phyloP scores from a whole-genome alignment of 2,329 filamentous ascomycete species.

The Cordyceps farinosa region DNA sequence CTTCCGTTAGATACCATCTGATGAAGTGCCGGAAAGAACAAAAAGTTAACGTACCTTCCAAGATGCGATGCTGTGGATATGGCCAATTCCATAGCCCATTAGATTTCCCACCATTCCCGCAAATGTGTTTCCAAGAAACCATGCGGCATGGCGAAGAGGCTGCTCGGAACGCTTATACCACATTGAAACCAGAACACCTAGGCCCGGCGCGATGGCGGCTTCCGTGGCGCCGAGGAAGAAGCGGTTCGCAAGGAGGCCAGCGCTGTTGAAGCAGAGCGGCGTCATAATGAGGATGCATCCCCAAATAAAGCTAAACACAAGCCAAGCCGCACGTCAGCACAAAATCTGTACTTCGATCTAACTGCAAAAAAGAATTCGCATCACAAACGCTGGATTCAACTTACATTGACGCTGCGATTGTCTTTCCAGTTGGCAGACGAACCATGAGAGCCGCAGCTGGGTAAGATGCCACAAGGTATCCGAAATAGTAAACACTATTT shows the following conservation, averaged over 20 bases:
- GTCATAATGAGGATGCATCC: conserved; percentile 42
- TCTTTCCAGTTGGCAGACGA: conserved; percentile 28
- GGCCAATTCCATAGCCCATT: conserved; percentile 27
- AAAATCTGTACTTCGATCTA: too few relatives aligned
- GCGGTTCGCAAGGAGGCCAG: conserved; percentile 29
- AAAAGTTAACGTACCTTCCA: conserved; percentile 12
- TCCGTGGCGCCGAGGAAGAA: conserved; percentile 34
- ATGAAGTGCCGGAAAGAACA: background rate
- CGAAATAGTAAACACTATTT: conserved; percentile 49
- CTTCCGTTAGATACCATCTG: background rate
- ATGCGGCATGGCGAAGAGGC: conserved; percentile 27
- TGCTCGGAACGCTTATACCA: conserved; percentile 34
- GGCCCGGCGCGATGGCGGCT: conserved; percentile 30
- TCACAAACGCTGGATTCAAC: background rate
- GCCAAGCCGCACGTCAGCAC: background rate
- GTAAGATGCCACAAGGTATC: conserved; percentile 40
- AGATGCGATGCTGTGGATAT: conserved; percentile 17
- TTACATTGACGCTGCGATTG: conserved; percentile 25
- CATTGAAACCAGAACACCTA: conserved; percentile 31
- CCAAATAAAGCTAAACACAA: conserved; percentile 27
- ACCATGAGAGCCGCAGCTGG: conserved; percentile 28
- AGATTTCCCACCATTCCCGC: conserved; percentile 26
- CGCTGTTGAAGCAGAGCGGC: conserved; percentile 27
- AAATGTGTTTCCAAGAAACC: conserved; percentile 29
- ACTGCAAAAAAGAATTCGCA: too few relatives aligned